Base-by-base conservation (phyloP, 768 basidiomycete genomes). In the Leccinum incarnatum region DNA sequence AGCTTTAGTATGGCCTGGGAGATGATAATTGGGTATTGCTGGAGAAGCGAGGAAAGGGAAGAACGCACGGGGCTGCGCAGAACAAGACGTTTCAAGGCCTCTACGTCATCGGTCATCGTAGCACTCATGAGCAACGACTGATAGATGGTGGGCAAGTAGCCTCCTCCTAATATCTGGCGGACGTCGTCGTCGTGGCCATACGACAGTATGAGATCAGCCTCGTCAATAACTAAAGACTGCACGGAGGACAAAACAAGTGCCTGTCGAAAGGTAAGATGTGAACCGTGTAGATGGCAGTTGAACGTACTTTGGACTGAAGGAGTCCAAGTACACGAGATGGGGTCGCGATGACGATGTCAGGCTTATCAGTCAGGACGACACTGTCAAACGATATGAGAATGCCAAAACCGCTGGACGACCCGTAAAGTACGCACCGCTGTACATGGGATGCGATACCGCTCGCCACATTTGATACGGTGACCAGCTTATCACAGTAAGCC, bases 91-190 rank as follows among this genome's bases (percentile, higher is more conserved):
- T 97, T 97, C 55, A 98, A 78, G 60, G 84, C 79, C 68, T 95
- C 92, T 4, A 99, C 93, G 65, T 98, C 97, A 65, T 95, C 91
- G 11, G 95, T 94, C 87, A 98, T 88, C 0, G 96, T 99, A 5
- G 97, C 96, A 69, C 91, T 94, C 93, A 98, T 97, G 34, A 99
- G 77, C 75, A 96, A 95, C 10, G 92, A 91, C 72, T 94, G 96
- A 72, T 85, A 92, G 60, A 89, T 85, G 71, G 85, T 89, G 54
- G 89, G 93, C 30, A 90, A 82, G 72, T 83, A 88, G 46, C 79
- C 82, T 50, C 84, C 91, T 56, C 74, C 80, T 61, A 89, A 86
- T 48, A 87, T 81, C 58, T 87, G 83, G 27, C 86, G 83, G 48
- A 95, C 83, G 59, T 95, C 93, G 67, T 95, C 91, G 60, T 95